Evolutionary conservation across 1,284 basidiomycete genomes (phyloP).

Genomic region (Puccinia coronata): DNA sequence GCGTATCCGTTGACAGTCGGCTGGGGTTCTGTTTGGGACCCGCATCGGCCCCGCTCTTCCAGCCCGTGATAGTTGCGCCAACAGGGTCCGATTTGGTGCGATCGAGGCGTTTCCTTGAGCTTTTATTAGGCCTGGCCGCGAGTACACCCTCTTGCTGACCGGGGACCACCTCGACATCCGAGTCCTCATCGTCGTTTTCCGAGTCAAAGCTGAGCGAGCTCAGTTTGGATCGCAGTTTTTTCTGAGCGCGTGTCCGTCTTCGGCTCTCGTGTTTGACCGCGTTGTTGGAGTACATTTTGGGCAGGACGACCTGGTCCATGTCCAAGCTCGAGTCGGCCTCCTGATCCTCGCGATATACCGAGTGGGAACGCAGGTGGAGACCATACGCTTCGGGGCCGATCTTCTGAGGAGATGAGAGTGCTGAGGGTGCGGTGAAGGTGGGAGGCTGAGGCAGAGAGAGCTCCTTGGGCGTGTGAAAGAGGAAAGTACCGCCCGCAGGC

Average conservation of each 20-base stretch:
- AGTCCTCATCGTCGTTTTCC: constrained; percentile 10
- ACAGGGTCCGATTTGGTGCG: neutral
- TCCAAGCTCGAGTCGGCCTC: constrained; percentile 34
- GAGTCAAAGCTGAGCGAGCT: constrained; percentile 13
- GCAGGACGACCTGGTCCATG: neutral
- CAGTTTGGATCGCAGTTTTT: constrained; percentile 5
- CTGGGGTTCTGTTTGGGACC: neutral
- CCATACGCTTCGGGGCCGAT: constrained; percentile 28
- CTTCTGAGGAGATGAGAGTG: constrained; percentile 23
- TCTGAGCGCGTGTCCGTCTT: constrained; percentile 6
- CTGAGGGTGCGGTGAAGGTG: neutral
- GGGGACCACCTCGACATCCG: constrained; percentile 25
- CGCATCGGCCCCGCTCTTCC: neutral
- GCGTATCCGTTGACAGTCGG: constrained; percentile 32
- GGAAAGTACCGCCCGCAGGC: constrained; percentile 2
- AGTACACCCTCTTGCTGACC: neutral
- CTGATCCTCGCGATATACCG: constrained; percentile 4
- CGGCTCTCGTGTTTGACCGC: constrained; percentile 36
- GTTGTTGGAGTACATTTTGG: constrained; percentile 33
- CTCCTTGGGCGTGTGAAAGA: neutral
- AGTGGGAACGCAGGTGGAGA: neutral
- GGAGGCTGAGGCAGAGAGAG: neutral
- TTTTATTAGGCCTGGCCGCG: neutral
- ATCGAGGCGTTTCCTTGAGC: neutral
- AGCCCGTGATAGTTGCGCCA: constrained; percentile 17